phyloP scores from a whole-genome alignment of 352 stramenopile species.

The Phytophthora fragariae region DNA sequence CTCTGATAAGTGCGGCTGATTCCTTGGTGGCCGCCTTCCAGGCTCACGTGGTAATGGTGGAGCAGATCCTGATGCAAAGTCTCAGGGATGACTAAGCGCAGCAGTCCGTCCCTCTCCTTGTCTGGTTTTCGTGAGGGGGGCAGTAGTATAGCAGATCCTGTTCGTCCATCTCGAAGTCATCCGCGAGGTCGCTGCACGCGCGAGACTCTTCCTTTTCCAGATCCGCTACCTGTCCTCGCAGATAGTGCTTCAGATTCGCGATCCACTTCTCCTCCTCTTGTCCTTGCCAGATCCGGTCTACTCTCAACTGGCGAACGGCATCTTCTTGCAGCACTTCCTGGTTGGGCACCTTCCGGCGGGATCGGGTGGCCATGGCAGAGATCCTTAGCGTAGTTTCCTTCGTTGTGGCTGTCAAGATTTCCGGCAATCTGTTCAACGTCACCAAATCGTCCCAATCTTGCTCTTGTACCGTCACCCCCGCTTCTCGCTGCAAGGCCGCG shows the following conservation, averaged over 20 bases:
- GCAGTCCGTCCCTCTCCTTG: not conserved
- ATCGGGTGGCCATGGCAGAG: no score
- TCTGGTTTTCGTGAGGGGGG: not conserved
- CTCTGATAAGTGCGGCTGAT: no score
- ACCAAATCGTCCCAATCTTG: not conserved
- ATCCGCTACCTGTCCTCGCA: not conserved
- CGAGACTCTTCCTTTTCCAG: not conserved
- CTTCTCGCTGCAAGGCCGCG: not conserved
- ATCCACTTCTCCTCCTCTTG: constrained; percentile 20
- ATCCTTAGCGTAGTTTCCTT: no score
- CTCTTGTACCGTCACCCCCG: not conserved
- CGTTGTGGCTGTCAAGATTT: no score
- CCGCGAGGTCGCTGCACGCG: not conserved
- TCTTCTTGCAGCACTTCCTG: not conserved
- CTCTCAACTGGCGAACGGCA: not conserved
- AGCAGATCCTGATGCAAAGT: constrained; percentile 5
- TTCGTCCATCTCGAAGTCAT: no score
- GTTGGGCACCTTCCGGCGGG: not conserved
- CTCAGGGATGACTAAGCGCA: not conserved
- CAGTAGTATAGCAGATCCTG: constrained; percentile 5
- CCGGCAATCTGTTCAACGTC: not conserved
- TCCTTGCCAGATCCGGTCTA: not conserved
- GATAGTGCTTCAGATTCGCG: not conserved
- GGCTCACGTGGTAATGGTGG: constrained; percentile 19
- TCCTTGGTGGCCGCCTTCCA: no score